Base-by-base conservation (phyloP, 2,329 filamentous ascomycete species). In the Fusarium floridanum region DNA sequence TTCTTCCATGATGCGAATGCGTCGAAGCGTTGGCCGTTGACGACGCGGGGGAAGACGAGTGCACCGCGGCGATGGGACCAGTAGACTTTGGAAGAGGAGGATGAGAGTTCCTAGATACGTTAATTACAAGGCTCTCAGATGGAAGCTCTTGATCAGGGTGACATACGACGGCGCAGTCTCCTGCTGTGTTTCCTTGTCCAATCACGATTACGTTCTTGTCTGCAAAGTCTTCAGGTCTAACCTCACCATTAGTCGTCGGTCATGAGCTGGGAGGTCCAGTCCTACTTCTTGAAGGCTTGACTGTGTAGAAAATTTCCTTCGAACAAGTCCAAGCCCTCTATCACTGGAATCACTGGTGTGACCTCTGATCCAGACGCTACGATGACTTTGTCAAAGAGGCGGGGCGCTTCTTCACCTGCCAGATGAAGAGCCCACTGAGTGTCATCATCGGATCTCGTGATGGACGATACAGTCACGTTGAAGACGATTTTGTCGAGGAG, bases 121-220 rank as follows among this genome's bases (percentile, higher is more conserved):
- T 12, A 68, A 53, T 39, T 20, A 56, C 5, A 6, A 22, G 22
- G 22, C 22, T 22, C 22, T 22, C 22, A 22, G 22, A 22, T 22
- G 22, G 22, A 22, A 22, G 22, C 22, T 22, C 22, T 22, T 22
- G 22, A 22, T 22, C 22, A 22, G 22, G 22, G 22, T 22, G 22
- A 48, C 74, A 10, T 66, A 78, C 77, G 5, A 75, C 71, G 1
- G 73, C 76, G 14, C 71, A 74, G 37, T 80, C 79, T 29, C 65
- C 70, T 5, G 77, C 76, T 2, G 79, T 78, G 48, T 79, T 80
- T 4, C 79, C 79, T 48, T 79, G 73, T 7, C 79, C 79, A 5
- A 80, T 61, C 7, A 80, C 71, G 6, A 80, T 39, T 3, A 79
- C 76, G 10, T 68, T 79, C 56, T 77, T 75, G 5, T 66, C 75